phyloP scores from a whole-genome alignment of 495 filamentous ascomycete species.

The Penicillium bovifimosum region DNA sequence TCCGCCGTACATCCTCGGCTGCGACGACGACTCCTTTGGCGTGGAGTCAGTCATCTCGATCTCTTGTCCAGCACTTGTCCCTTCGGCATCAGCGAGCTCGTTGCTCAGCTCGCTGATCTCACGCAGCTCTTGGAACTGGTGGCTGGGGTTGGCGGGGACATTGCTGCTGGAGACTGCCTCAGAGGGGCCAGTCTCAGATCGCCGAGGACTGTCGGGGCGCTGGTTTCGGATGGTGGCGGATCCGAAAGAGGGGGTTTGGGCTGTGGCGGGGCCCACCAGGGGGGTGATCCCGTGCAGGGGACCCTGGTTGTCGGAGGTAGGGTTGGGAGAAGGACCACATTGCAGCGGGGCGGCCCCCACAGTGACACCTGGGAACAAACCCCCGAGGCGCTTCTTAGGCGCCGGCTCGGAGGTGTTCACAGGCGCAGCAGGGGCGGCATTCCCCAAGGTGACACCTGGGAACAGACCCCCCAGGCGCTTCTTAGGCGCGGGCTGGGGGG shows the following conservation, averaged over 20 bases:
- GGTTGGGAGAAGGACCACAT: neutral
- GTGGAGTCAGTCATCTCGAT: too few relatives aligned
- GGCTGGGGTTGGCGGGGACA: neutral
- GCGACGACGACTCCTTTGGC: too few relatives aligned
- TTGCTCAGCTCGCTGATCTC: neutral
- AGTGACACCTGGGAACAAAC: too few relatives aligned
- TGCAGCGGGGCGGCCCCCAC: too few relatives aligned
- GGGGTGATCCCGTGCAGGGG: neutral
- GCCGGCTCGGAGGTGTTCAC: too few relatives aligned
- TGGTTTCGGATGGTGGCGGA: neutral
- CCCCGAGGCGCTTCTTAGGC: too few relatives aligned
- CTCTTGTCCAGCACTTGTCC: neutral
- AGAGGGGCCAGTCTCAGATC: neutral
- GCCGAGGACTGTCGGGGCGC: neutral
- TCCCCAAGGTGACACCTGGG: too few relatives aligned
- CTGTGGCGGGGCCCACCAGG: constrained; percentile 1
- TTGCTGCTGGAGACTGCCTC: neutral
- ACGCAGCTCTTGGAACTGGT: neutral
- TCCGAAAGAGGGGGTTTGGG: neutral
- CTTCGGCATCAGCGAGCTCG: neutral
- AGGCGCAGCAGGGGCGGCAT: too few relatives aligned
- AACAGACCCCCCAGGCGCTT: too few relatives aligned
- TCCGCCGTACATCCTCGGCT: too few relatives aligned
- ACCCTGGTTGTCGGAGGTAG: neutral
- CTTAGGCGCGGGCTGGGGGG: too few relatives aligned